A percentile compares a stretch with the other conserved stretches of the same genome.
Evolutionary conservation across 2,329 filamentous ascomycete genomes (phyloP).

Genomic region (Neoscytalidium dimidiatum): DNA sequence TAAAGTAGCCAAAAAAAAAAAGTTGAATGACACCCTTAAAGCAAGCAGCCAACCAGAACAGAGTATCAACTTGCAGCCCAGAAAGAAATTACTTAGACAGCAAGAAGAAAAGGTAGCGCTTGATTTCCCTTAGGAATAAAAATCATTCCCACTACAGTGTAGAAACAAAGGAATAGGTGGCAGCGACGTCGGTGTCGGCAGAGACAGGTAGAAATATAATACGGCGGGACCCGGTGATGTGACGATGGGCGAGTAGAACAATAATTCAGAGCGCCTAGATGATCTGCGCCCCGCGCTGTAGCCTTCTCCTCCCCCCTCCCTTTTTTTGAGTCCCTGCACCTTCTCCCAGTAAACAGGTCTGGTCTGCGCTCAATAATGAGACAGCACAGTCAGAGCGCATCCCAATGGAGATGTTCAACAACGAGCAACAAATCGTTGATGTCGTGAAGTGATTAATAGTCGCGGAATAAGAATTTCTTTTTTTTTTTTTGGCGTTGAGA

Average conservation of each 20-base stretch:
- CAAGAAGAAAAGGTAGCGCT: slow-evolving; percentile 46
- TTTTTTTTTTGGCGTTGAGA: slow-evolving; percentile 2
- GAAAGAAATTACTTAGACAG: slow-evolving; percentile 66
- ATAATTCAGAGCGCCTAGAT: background rate
- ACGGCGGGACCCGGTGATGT: background rate
- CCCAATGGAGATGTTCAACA: background rate
- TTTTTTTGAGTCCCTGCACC: background rate
- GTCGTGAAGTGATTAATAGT: slow-evolving; percentile 12
- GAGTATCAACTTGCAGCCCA: slow-evolving; percentile 49
- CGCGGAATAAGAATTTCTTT: background rate
- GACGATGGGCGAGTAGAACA: background rate
- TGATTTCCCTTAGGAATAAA: background rate
- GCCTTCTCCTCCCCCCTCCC: background rate
- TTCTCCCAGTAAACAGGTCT: background rate
- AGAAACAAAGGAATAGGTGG: background rate
- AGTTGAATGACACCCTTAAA: background rate
- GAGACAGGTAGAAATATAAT: background rate
- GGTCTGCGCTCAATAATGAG: background rate
- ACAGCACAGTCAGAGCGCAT: background rate
- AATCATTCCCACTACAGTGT: background rate
- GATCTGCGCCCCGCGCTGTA: background rate
- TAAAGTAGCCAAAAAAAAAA: background rate
- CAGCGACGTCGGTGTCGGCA: background rate
- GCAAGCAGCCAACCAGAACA: slow-evolving; percentile 23
- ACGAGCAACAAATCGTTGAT: slow-evolving; percentile 15